Percentiles rank a stretch among this genome's conserved stretches.
These are phyloP conservation scores for Cryptosporidium ubiquitum DNA, from an alignment of 169 alveolate species.

Conservation along the genomic window DNA sequence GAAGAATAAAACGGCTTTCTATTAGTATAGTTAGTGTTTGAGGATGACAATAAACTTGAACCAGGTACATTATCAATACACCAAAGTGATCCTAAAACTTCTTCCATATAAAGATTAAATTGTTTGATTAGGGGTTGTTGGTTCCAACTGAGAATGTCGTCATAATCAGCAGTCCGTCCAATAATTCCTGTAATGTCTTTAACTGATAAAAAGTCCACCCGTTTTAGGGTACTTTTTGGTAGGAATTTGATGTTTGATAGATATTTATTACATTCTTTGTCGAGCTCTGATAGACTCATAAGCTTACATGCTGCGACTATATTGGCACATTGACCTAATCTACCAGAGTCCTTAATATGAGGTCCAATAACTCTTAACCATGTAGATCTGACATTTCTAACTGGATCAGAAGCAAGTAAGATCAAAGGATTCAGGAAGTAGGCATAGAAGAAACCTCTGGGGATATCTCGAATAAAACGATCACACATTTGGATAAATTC, in stretches of 20 bases:
- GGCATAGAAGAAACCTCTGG: constrained; percentile 50
- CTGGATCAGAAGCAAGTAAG: constrained; percentile 57
- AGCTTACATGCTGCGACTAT: constrained; percentile 72
- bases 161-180: constrained; percentile 21
- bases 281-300: constrained; percentile 36
- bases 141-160: constrained; percentile 54
- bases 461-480: constrained; percentile 68
- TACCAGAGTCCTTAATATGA: constrained; percentile 67
- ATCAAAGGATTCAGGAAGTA: constrained; percentile 56
- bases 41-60: background rate
- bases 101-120: constrained; percentile 51
- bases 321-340: constrained; percentile 67
- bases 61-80: constrained; percentile 69
- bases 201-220: constrained; percentile 34
- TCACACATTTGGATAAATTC: constrained; percentile 63
- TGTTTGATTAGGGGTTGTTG: constrained; percentile 67
- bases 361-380: constrained; percentile 68
- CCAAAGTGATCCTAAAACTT: constrained; percentile 70
- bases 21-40: background rate
- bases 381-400: constrained; percentile 51
- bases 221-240: constrained; percentile 54
- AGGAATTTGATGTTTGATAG: constrained; percentile 25
- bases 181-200: constrained; percentile 51
- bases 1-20: constrained; percentile 59
- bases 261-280: constrained; percentile 38